Base-by-base conservation (phyloP, 2,329 filamentous ascomycete species). In the Chrysoporthe cubensis region DNA sequence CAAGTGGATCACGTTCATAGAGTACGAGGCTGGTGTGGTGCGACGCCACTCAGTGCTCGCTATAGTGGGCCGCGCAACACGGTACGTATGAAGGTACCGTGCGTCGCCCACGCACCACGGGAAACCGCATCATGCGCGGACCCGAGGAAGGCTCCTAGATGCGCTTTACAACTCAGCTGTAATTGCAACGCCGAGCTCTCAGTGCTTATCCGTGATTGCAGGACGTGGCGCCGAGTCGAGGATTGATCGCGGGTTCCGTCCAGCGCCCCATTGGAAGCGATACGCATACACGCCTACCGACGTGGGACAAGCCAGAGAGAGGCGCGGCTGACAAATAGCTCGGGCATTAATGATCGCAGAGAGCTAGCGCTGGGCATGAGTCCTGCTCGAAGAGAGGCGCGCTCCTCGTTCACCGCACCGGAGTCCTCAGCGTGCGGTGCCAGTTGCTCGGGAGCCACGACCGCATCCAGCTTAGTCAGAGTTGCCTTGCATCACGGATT, bases 381-480 rank as follows among this genome's bases (percentile, higher is more conserved):
- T 54, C 50, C 50, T 54, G 26, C 21, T 21, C 26, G 21, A 16
- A 13, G 16, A 32, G 50, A 54, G 50, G 50, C 50, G 26, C 50
- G 21, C 7, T 21, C 9, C 8, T 11, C 46, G 18, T 34, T 32
- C 26, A 32, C 50, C 48, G 48, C 48, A 26, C 26, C 48, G 48
- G 48, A 16, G 14, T 42, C 26, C 26, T 26, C 26, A 26, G 26
- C 26, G 26, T 59, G 18, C n/a, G 40, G 44, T 32, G 56, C 56
- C 34, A 21, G 34, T 18, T 60, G 57, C 21, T 60, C 57, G 57
- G 57, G 37, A 42, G 11, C 21, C 18, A 34, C n/a, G 40, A 44
- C 57, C 37, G 40, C n/a, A 42, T 44, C 5, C 37, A 44, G 40
- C 42, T 43, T 60, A 43, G 57, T 60, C 37, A 60, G 18, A 60